A percentile compares a stretch with the other conserved stretches of the same genome.
These are phyloP conservation scores for Stereum hirsutum DNA, from an alignment of 1,284 basidiomycete species.

Conservation along the genomic window DNA sequence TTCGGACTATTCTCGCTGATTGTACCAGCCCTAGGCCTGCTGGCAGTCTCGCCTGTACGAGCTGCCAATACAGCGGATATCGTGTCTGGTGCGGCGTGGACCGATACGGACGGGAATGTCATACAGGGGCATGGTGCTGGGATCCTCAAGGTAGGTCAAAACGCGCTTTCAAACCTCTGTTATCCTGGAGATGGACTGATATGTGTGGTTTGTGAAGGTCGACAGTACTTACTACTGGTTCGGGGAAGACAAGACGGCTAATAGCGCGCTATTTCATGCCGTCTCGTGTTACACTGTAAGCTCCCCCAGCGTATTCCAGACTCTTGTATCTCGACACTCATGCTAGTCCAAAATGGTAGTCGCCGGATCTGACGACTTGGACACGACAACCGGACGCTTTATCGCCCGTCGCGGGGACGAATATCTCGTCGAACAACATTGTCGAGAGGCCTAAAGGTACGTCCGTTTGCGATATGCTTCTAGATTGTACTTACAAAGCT, in stretches of 20 bases:
- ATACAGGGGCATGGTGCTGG: constrained; percentile 60
- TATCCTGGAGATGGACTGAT: not conserved
- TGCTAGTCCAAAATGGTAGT: constrained; percentile 22
- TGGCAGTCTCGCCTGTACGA: too few species aligned
- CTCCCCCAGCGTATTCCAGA: not conserved
- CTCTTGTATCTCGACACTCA: not conserved
- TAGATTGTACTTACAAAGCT: not conserved
- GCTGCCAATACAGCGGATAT: too few species aligned
- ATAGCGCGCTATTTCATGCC: constrained; percentile 46
- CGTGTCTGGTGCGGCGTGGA: constrained; percentile 57
- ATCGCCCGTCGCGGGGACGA: constrained; percentile 40
- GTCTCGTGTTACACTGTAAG: constrained; percentile 50
- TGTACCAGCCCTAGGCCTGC: too few species aligned
- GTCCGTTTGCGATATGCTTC: constrained; percentile 5
- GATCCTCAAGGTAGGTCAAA: constrained; percentile 37
- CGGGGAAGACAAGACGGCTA: constrained; percentile 55
- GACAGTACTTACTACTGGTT: constrained; percentile 53
- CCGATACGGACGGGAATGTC: constrained; percentile 50
- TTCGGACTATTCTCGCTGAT: too few species aligned
- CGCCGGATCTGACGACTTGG: constrained; percentile 46
- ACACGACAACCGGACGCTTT: constrained; percentile 49
- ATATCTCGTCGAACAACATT: constrained; percentile 49
- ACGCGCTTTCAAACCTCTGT: not conserved
- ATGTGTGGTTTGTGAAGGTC: constrained; percentile 25
- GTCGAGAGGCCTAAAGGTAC: constrained; percentile 57